Conservation (phyloP, 2,329 filamentous ascomycete species). For the Chaetomium sp. region DNA sequence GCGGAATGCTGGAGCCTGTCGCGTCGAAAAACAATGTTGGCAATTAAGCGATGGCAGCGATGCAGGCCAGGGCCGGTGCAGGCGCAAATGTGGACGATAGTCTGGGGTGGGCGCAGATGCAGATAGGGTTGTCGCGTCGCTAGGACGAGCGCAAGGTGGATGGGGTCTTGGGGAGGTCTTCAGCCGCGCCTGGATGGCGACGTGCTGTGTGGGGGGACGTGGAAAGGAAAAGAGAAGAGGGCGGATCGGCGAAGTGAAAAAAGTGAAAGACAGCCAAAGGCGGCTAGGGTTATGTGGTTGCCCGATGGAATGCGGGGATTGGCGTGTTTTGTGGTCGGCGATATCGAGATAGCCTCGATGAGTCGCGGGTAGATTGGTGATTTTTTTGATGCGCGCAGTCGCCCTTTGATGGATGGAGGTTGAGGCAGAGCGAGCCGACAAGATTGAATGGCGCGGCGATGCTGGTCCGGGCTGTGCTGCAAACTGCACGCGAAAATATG, state of each 20-base stretch:
- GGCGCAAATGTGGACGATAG: conserved; percentile 7
- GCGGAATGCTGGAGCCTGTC: conserved; percentile 15
- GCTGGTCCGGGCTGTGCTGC: conserved; percentile 30
- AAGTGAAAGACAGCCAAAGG: conserved; percentile 45
- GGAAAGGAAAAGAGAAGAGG: conserved; percentile 33
- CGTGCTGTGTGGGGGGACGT: conserved; percentile 26
- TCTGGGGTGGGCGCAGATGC: conserved; percentile 18
- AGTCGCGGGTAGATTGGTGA: conserved; percentile 60
- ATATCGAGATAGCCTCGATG: conserved; percentile 61
- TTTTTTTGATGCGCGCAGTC: conserved; percentile 64
- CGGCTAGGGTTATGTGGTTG: conserved; percentile 47
- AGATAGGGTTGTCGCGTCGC: conserved; percentile 30
- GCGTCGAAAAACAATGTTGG: conserved; percentile 24
- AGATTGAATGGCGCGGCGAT: conserved; percentile 37
- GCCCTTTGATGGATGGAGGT: conserved; percentile 50
- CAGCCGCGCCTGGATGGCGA: conserved; percentile 33
- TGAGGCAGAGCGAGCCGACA: conserved; percentile 36
- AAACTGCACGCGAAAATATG: conserved; percentile 29
- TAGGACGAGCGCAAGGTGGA: conserved; percentile 25
- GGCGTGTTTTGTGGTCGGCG: conserved; percentile 57
- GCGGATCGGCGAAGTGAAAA: conserved; percentile 45
- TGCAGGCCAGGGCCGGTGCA: conserved; percentile 15
- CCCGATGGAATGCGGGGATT: conserved; percentile 50
- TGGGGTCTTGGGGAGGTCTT: conserved; percentile 23
- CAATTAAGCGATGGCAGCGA: conserved; percentile 21